Evolutionary conservation across 495 filamentous ascomycete genomes (phyloP), one percentile per base, ranked within the genome.

Genomic region (Aspergillus sparsus): DNA sequence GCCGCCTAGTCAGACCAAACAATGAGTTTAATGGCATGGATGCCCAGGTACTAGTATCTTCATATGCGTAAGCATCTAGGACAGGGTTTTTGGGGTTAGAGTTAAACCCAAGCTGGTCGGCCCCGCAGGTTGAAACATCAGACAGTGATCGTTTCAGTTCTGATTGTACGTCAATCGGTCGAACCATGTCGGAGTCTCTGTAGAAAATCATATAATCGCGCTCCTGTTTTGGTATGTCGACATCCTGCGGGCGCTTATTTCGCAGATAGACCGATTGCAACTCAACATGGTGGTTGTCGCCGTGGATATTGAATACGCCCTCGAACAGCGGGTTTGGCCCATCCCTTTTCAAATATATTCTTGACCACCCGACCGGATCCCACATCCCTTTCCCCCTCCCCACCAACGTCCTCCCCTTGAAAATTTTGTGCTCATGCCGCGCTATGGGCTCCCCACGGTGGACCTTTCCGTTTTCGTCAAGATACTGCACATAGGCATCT

Each of bases 131-230:
- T 4, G 68, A 58, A 8, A 71, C 69, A 49, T 64, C 63, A 10
- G 60, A 16, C 11, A 77, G 51, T 3, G 79, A 82, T 27, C 82
- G 78, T 67, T 82, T 85, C 50, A 87, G 64, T 36, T 87, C 84
- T 13, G 69, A 62, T 53, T 85, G 82, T 9, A 66, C 49, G n/a
- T 33, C 18, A 15, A 42, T 32, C 7, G 67, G 58, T 10, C 62
- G 70, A 32, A 77, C 74, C 70, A 94, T 85, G 70, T 98, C 95
- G 35, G 91, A 94, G 71, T 98, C 93, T 37, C 93, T 84, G 74
- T 88, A 98, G 6, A 96, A 82, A 18, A 97, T 75, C 94, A 98
- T 96, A 66, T 85, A 91, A 50, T 96, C 92, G 16, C 86, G 82
- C 2, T 77, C 82, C 15, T 69, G 76, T 34, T 72, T 66, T 49